phyloP scores from a whole-genome alignment of 2,329 filamentous ascomycete genomes.

The Orbilia javanica region DNA sequence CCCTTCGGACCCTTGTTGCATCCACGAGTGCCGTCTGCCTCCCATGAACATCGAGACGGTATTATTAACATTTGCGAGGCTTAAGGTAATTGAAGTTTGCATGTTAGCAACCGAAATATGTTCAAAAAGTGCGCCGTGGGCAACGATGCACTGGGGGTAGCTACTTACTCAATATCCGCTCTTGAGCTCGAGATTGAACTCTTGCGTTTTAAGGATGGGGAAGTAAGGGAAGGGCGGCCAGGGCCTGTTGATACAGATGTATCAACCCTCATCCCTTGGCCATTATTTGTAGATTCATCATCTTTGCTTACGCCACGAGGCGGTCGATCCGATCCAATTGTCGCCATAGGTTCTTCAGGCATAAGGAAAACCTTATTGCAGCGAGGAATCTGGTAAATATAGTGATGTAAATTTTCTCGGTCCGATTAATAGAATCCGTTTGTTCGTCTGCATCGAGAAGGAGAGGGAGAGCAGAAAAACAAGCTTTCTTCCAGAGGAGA shows the following conservation, averaged over 20 bases:
- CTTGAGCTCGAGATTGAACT: conserved; percentile 35
- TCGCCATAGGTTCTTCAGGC: conserved; percentile 27
- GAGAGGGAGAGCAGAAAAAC: conserved; percentile 23
- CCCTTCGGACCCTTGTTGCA: conserved; percentile 53
- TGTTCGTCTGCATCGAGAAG: conserved; percentile 40
- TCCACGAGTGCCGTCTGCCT: conserved; percentile 60
- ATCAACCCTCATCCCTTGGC: conserved; percentile 33
- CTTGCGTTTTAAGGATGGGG: conserved; percentile 50
- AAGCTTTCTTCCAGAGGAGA: neutral
- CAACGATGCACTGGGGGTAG: neutral
- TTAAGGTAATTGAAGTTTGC: neutral
- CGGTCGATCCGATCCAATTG: conserved; percentile 28
- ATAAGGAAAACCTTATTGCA: neutral
- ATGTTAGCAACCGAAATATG: neutral
- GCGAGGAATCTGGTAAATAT: conserved; percentile 1
- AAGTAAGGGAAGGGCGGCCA: conserved; percentile 32
- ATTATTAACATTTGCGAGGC: conserved; percentile 60
- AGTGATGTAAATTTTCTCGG: conserved; percentile 1
- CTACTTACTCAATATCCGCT: conserved; percentile 45
- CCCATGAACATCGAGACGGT: conserved; percentile 61
- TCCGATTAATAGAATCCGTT: neutral
- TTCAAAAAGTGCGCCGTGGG: neutral
- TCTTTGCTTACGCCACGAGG: conserved; percentile 2
- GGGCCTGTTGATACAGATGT: conserved; percentile 41
- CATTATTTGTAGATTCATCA: conserved; percentile 4